A percentile compares a stretch with the other conserved stretches of the same genome.
These are phyloP conservation scores for Viola pubescens DNA, from an alignment of 441 rosid species.

Conservation along the genomic window DNA sequence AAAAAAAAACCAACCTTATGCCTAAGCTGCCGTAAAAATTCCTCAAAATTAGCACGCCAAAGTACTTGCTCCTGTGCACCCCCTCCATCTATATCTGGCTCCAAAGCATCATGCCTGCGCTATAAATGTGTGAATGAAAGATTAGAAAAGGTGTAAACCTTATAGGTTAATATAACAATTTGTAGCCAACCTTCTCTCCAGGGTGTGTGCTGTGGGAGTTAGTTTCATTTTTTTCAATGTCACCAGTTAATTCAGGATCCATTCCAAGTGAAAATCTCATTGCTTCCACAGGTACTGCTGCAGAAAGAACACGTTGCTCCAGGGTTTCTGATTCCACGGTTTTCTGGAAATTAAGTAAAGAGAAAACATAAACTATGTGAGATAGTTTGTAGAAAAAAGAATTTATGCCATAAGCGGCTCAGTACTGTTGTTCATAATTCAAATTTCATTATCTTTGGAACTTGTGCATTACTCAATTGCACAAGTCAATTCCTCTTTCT, in stretches of 20 bases:
- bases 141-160: constrained; percentile 21
- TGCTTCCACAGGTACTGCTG: constrained; percentile 62
- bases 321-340: constrained; percentile 34
- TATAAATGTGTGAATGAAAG: constrained; percentile 9
- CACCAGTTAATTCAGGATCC: constrained; percentile 25
- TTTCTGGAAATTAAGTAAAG: constrained; percentile 32
- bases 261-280: constrained; percentile 46
- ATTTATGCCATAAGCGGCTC: neutral
- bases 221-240: constrained; percentile 26
- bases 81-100: constrained; percentile 27
- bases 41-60: constrained; percentile 88
- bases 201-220: constrained; percentile 20
- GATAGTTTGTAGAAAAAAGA: constrained; percentile 4
- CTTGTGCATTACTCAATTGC: too few relatives aligned
- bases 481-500: too few relatives aligned
- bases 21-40: constrained; percentile 56
- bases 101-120: constrained; percentile 38
- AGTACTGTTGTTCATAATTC: too few relatives aligned
- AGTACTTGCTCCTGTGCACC: constrained; percentile 31
- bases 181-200: constrained; percentile 61
- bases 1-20: constrained; percentile 54
- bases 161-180: constrained; percentile 9
- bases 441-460: too few relatives aligned
- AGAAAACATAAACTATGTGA: neutral
- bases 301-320: constrained; percentile 64